A percentile compares a stretch with the other conserved stretches of the same genome.
phyloP scores from a whole-genome alignment of 257 asterid species.

The Rehmannia glutinosa region DNA sequence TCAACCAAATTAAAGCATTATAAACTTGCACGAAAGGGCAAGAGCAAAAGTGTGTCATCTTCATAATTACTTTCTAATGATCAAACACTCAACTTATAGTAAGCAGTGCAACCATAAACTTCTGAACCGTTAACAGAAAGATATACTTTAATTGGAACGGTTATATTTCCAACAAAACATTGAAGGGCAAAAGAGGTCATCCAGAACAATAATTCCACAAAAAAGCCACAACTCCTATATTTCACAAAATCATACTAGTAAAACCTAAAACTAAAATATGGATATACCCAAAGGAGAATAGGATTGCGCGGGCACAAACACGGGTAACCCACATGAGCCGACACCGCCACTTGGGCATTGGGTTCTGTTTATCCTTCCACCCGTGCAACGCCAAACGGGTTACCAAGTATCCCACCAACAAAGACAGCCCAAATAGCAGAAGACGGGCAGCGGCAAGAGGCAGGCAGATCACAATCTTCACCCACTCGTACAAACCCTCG shows the following conservation, averaged over 20 bases:
- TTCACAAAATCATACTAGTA: background rate
- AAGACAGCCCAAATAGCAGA: conserved; percentile 54
- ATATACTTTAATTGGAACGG: background rate
- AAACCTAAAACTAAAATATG: background rate
- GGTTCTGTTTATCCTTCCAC: conserved; percentile 77
- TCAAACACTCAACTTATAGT: background rate
- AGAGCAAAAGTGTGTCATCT: background rate
- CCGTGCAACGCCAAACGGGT: conserved; percentile 63
- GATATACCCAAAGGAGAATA: conserved; percentile 87
- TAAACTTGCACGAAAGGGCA: background rate
- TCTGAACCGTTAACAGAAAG: background rate
- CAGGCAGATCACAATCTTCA: conserved; percentile 69
- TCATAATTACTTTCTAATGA: background rate
- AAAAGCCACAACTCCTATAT: background rate
- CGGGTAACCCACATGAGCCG: conserved; percentile 91
- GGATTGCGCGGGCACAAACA: conserved; percentile 61
- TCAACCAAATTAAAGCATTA: background rate
- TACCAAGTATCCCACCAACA: conserved; percentile 60
- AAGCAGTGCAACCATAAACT: background rate
- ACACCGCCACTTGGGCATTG: conserved; percentile 88
- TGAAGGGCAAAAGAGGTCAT: background rate
- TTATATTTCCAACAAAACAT: background rate
- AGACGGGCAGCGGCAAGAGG: conserved; percentile 69
- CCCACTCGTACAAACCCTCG: conserved; percentile 89
- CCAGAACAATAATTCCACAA: background rate